Evolutionary conservation across 441 rosid genomes (phyloP).

Genomic region (Arabidopsis hybrid): DNA sequence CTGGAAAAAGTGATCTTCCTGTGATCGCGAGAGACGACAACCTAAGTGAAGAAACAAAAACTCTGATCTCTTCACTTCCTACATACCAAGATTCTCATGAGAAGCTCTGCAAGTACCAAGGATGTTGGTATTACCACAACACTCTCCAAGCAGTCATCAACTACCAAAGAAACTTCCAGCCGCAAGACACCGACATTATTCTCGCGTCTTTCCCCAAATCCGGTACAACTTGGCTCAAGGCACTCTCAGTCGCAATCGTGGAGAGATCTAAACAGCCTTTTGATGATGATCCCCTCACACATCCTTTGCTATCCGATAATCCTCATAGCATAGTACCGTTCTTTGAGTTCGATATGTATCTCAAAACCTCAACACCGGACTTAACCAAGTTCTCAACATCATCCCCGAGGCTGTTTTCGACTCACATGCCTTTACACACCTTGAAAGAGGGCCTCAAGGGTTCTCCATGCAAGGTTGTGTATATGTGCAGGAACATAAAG

Average conservation of each 20-base stretch:
- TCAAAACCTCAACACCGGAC: conserved; percentile 10
- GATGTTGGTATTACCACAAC: too few relatives aligned
- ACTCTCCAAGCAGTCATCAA: too few relatives aligned
- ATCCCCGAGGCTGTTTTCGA: conserved; percentile 20
- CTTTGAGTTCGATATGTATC: conserved; percentile 36
- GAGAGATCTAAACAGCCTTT: conserved; percentile 24
- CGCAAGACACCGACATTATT: too few relatives aligned
- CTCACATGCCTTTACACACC: conserved; percentile 29
- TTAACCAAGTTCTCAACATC: background rate
- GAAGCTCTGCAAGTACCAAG: too few relatives aligned
- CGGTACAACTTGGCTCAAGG: too few relatives aligned
- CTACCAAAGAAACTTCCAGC: too few relatives aligned
- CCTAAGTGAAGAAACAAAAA: too few relatives aligned
- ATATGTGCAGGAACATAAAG: conserved; percentile 41
- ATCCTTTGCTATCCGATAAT: conserved; percentile 40
- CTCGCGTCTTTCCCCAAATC: too few relatives aligned
- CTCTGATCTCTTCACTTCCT: too few relatives aligned
- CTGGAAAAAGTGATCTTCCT: too few relatives aligned
- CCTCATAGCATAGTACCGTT: conserved; percentile 49
- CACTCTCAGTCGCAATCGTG: conserved; percentile 31
- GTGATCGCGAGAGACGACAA: too few relatives aligned
- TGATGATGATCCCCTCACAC: background rate
- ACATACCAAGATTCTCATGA: too few relatives aligned
- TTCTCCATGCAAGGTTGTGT: conserved; percentile 35
- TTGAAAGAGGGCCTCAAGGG: conserved; percentile 11